Evolutionary conservation across 805 yeast species (phyloP).

Genomic region (Metschnikowia gruessii): DNA sequence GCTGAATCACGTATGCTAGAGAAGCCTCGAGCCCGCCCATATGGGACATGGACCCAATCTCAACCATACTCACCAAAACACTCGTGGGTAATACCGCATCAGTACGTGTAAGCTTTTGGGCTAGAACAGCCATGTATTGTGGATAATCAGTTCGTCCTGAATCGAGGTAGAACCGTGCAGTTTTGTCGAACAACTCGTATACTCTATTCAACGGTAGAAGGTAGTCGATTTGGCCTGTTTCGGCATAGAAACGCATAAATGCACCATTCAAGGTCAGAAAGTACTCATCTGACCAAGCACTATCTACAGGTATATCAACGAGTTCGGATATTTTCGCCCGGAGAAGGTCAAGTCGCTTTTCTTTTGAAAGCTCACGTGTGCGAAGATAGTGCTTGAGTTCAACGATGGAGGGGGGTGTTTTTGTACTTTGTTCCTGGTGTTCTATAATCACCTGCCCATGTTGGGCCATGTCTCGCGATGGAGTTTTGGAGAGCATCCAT

Average conservation of each 20-base stretch:
- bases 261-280: slow-evolving; percentile 23
- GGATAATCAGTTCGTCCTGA: slow-evolving; percentile 22
- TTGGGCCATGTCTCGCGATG: slow-evolving; percentile 1
- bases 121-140: slow-evolving; percentile 27
- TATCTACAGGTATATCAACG: slow-evolving; percentile 10
- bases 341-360: slow-evolving; percentile 20
- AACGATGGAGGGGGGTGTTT: not conserved
- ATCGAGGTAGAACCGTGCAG: slow-evolving; percentile 14
- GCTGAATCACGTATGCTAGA: slow-evolving; percentile 12
- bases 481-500: slow-evolving; percentile 6
- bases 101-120: slow-evolving; percentile 19
- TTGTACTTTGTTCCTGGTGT: not conserved
- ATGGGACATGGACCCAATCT: slow-evolving; percentile 23
- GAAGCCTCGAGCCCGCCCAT: slow-evolving; percentile 9
- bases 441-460: slow-evolving; percentile 3
- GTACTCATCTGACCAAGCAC: slow-evolving; percentile 9
- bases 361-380: slow-evolving; percentile 26
- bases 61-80: slow-evolving; percentile 27
- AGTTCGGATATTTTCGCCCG: slow-evolving; percentile 21
- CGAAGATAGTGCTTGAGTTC: slow-evolving; percentile 27
- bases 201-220: slow-evolving; percentile 12
- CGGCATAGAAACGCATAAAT: slow-evolving; percentile 19
- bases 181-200: slow-evolving; percentile 19
- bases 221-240: slow-evolving; percentile 12
- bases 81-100: slow-evolving; percentile 15